phyloP scores from a whole-genome alignment of 495 filamentous ascomycete species.

The Penicillium egyptiacum region DNA sequence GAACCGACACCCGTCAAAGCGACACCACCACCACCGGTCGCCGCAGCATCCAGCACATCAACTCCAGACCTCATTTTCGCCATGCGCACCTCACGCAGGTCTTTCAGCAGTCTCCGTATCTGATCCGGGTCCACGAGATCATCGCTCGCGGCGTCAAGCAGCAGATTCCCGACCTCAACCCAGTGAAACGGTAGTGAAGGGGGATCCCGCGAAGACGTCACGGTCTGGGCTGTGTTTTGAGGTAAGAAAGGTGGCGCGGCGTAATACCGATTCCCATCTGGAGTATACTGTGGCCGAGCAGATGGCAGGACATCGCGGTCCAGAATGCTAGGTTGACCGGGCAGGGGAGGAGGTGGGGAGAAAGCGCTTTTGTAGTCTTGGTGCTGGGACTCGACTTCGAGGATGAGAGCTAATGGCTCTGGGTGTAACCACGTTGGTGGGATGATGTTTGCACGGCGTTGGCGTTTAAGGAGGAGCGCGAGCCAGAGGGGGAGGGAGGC shows the following conservation, averaged over 20 bases:
- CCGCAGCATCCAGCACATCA: slow-evolving; percentile 63
- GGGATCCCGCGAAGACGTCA: slow-evolving; percentile 23
- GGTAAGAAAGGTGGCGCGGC: slow-evolving; percentile 44
- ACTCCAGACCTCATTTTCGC: slow-evolving; percentile 82
- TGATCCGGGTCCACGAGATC: slow-evolving; percentile 76
- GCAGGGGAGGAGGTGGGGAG: slow-evolving; percentile 68
- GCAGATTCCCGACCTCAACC: slow-evolving; percentile 81
- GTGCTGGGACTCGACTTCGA: slow-evolving; percentile 73
- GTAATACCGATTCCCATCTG: slow-evolving; percentile 44
- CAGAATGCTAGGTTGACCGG: slow-evolving; percentile 41
- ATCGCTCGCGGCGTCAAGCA: slow-evolving; percentile 81
- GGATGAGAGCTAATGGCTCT: slow-evolving; percentile 67
- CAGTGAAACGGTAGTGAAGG: slow-evolving; percentile 88
- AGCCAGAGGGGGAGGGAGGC: slow-evolving; percentile 88
- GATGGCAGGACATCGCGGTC: slow-evolving; percentile 34
- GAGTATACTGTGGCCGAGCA: slow-evolving; percentile 40
- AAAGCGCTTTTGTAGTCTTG: slow-evolving; percentile 60
- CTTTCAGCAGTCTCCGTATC: slow-evolving; percentile 73
- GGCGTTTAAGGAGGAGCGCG: slow-evolving; percentile 93
- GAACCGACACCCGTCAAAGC: slow-evolving; percentile 81
- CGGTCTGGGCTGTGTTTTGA: slow-evolving; percentile 41
- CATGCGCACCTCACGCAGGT: slow-evolving; percentile 82
- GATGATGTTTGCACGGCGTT: slow-evolving; percentile 89
- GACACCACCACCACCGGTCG: slow-evolving; percentile 62
- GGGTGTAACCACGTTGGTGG: slow-evolving; percentile 86